Conservation (phyloP, 192 early-diverging fungal genomes). For the Dispira parvispora region DNA sequence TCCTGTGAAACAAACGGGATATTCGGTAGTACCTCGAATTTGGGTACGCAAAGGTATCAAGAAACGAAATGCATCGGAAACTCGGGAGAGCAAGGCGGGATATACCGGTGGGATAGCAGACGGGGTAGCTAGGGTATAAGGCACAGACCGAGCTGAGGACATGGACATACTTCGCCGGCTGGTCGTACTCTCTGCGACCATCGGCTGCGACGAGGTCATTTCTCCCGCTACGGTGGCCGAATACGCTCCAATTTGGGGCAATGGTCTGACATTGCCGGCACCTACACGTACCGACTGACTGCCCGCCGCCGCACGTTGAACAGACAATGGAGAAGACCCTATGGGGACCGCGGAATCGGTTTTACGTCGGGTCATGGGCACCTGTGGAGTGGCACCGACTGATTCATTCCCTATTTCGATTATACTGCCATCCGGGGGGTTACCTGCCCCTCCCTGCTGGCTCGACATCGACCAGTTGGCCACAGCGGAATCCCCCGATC, state of each 20-base stretch:
- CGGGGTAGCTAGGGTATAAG: not conserved
- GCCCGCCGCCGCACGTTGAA: not conserved
- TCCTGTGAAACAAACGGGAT: slow-evolving; percentile 73
- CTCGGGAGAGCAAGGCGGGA: slow-evolving; percentile 51
- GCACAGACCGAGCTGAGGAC: not conserved
- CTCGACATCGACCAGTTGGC: not conserved
- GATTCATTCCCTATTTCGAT: not conserved
- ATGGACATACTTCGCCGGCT: not conserved
- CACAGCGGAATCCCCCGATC: not conserved
- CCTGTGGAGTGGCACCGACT: too few species aligned
- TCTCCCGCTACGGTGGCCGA: not conserved
- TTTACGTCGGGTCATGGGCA: too few species aligned
- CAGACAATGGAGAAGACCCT: too few species aligned
- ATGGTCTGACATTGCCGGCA: not conserved
- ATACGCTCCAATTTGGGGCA: not conserved
- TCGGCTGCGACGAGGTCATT: not conserved
- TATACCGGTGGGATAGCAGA: slow-evolving; percentile 37
- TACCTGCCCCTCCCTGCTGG: not conserved
- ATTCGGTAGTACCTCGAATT: slow-evolving; percentile 62
- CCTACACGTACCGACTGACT: not conserved
- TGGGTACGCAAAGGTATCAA: slow-evolving; percentile 40
- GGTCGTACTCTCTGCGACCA: not conserved
- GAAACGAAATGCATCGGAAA: slow-evolving; percentile 44
- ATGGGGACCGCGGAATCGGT: too few species aligned
- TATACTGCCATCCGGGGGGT: not conserved